Percentiles rank a stretch among this genome's conserved stretches.
Evolutionary conservation across 345 rosid genomes (phyloP).

Genomic region (Raphanus raphanistrum): DNA sequence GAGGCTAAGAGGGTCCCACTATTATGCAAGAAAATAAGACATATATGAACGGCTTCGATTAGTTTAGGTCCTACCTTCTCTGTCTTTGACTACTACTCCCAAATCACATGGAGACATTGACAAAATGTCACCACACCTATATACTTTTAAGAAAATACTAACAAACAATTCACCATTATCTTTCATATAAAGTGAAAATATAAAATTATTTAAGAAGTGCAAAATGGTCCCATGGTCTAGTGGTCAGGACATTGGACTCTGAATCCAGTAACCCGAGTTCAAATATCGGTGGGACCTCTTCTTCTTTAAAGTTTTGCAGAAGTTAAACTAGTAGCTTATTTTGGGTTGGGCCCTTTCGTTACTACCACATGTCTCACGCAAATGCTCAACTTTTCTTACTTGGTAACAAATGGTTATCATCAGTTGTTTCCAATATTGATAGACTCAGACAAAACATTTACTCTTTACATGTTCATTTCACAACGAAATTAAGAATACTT

Average conservation of each 20-base stretch:
- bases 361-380: no score
- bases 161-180: neutral
- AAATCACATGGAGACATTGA: neutral
- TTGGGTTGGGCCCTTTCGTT: no score
- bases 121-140: neutral
- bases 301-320: neutral
- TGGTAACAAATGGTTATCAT: no score
- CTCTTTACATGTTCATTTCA: no score
- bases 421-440: no score
- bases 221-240: no score
- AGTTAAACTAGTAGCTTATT: no score
- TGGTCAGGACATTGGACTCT: conserved; percentile 41
- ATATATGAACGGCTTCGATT: neutral
- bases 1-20: neutral
- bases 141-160: neutral
- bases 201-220: no score
- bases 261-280: conserved; percentile 99
- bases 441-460: no score
- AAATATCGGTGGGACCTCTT: conserved; percentile 88
- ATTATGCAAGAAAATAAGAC: neutral
- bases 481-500: no score
- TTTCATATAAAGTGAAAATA: no score
- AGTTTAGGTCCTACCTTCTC: neutral
- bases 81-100: neutral
- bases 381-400: no score